phyloP scores from a whole-genome alignment of 2,329 filamentous ascomycete genomes.

The Pseudogymnoascus verrucosus region DNA sequence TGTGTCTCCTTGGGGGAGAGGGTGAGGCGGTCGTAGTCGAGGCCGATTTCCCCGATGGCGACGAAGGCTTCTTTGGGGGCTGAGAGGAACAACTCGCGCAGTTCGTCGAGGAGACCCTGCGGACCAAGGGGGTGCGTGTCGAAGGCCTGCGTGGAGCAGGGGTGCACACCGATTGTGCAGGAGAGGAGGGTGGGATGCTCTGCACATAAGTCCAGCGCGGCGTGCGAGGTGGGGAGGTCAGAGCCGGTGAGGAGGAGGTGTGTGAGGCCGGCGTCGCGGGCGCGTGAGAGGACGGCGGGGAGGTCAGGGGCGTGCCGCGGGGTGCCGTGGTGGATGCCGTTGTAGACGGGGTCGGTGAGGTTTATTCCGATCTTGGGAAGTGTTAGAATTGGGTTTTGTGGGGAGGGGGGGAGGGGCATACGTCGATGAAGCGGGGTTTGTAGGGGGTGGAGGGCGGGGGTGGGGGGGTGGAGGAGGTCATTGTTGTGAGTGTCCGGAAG shows the following conservation, averaged over 20 bases:
- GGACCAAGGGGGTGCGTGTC: constrained; percentile 45
- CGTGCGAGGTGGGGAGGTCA: constrained; percentile 67
- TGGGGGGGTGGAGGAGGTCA: neutral
- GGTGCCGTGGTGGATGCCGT: constrained; percentile 74
- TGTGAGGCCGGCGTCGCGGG: constrained; percentile 66
- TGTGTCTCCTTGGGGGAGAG: constrained; percentile 74
- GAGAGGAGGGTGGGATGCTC: constrained; percentile 74
- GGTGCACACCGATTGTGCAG: constrained; percentile 88
- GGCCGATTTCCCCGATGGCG: constrained; percentile 89
- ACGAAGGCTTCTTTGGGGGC: constrained; percentile 42
- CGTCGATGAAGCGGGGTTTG: constrained; percentile 55
- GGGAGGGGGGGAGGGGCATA: constrained; percentile 30
- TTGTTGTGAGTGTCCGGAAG: neutral
- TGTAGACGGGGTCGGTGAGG: constrained; percentile 84
- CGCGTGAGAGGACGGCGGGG: constrained; percentile 67
- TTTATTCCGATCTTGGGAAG: constrained; percentile 81
- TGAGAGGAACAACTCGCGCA: constrained; percentile 56
- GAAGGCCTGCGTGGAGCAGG: constrained; percentile 78
- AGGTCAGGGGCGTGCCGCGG: constrained; percentile 68
- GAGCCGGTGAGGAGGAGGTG: constrained; percentile 95
- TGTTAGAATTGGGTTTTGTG: neutral
- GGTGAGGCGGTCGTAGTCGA: constrained; percentile 90
- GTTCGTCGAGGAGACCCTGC: constrained; percentile 43
- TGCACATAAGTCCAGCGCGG: constrained; percentile 65
- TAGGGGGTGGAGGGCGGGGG: too few relatives aligned